Evolutionary conservation across 2,329 filamentous ascomycete genomes (phyloP), one percentile per base, ranked within the genome.

Genomic region (Monilinia vaccinii-corymbosi): DNA sequence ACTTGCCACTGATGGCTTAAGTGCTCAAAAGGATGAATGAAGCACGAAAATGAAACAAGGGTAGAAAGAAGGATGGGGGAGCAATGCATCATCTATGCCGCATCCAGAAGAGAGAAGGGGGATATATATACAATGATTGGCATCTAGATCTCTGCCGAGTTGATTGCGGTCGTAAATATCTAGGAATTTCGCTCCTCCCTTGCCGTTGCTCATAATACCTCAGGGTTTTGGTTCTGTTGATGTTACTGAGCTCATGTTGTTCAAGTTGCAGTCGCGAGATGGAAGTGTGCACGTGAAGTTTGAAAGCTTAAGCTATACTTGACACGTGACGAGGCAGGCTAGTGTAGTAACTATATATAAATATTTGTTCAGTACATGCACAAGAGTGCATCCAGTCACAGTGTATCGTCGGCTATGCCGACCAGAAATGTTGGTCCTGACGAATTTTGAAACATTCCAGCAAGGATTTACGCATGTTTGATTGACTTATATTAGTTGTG

Each of bases 321-420:
- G 11, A 3, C 44, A 46, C 23, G 44, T 46, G 44, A 46, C 23
- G 52, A 56, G 52, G 38, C 52, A 8, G 40, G n/a, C n/a, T n/a
- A n/a, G n/a, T n/a, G n/a, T n/a, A n/a, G n/a, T n/a, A n/a, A n/a
- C n/a, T n/a, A n/a, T n/a, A n/a, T n/a, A n/a, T n/a, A n/a, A n/a
- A n/a, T n/a, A 56, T 11, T 45, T 32, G 9, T 10, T 31, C 5
- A 21, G 38, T 31, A 9, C 31, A 42, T 42, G 50, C 50, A 21
- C 50, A 21, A 42, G 16, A 25, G 50, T 53, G 50, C 50, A 53
- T 53, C 18, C n/a, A 52, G 25, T 52, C 34, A 52, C 34, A 52
- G 32, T 25, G 13, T 4, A 23, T 34, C 28, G 13, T 40, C 8
- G 51, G 51, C 51, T 45, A 45, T 55, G 36, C 36, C 31, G 23